Percentiles rank a stretch among this genome's conserved stretches.
phyloP scores from a whole-genome alignment of 106 monocot species.

The Phalaenopsis aphrodite region DNA sequence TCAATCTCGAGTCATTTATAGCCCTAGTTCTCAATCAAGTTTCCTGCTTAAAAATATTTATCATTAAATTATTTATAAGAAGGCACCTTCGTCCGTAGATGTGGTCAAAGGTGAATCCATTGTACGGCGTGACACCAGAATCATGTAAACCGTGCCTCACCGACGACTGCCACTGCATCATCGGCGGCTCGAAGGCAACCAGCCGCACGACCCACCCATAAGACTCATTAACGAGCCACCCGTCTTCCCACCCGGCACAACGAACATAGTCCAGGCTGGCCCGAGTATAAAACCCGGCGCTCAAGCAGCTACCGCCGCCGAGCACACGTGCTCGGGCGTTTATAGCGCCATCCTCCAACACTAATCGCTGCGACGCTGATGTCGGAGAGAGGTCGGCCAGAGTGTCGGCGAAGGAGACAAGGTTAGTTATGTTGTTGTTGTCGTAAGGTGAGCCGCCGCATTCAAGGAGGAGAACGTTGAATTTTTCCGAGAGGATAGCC shows the following conservation, averaged over 20 bases:
- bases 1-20: too few relatives aligned
- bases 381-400: slow-evolving; percentile 5
- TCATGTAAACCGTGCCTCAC: too few relatives aligned
- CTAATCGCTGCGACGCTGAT: slow-evolving; percentile 7
- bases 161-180: background rate
- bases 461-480: slow-evolving; percentile 5
- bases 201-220: slow-evolving; percentile 48
- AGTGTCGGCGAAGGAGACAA: slow-evolving; percentile 6
- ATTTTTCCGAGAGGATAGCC: background rate
- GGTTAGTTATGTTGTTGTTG: slow-evolving; percentile 10
- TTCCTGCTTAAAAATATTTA: too few relatives aligned
- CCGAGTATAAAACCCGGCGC: slow-evolving; percentile 12
- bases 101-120: slow-evolving; percentile 18
- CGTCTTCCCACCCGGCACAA: background rate
- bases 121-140: background rate
- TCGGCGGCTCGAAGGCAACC: slow-evolving; percentile 29
- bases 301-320: slow-evolving; percentile 19
- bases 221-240: slow-evolving; percentile 28
- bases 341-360: slow-evolving; percentile 9
- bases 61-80: too few relatives aligned
- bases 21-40: too few relatives aligned
- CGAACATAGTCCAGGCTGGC: background rate
- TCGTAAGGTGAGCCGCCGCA: slow-evolving; percentile 8
- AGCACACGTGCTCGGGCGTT: slow-evolving; percentile 19
- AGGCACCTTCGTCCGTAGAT: background rate